Percentiles rank a stretch among this genome's conserved stretches.
Conservation (phyloP, 179 eudicot species). For the Gypsophila paniculata region DNA sequence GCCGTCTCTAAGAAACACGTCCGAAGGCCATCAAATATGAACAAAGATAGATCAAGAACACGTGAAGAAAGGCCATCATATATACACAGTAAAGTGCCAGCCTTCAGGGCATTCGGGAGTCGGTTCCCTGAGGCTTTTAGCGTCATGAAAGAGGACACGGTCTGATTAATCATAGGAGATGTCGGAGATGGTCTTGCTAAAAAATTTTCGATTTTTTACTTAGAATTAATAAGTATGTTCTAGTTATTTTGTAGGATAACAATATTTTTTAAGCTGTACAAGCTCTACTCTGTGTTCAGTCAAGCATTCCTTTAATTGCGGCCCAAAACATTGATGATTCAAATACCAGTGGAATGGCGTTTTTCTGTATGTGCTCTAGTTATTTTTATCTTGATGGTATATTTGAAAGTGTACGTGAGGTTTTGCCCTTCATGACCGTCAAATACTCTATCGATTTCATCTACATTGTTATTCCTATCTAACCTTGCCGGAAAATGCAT, state of each 20-base stretch:
- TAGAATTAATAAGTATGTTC: conserved; percentile 8
- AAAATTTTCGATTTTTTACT: conserved; percentile 9
- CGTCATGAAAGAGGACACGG: conserved; percentile 9
- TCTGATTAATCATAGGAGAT: conserved; percentile 19
- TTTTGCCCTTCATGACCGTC: no score
- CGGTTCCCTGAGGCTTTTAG: neutral
- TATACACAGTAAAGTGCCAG: neutral
- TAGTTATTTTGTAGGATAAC: conserved; percentile 14
- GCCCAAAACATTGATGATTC: neutral
- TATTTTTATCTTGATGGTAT: no score
- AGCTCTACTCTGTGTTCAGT: neutral
- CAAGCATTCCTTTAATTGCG: neutral
- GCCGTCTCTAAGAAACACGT: conserved; percentile 4
- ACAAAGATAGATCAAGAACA: conserved; percentile 20
- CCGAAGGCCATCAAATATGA: neutral
- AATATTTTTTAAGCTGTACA: conserved; percentile 11
- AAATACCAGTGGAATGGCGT: neutral
- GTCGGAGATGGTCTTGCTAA: conserved; percentile 13
- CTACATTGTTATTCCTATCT: no score
- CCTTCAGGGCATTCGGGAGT: neutral
- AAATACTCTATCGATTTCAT: no score
- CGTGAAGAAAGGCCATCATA: conserved; percentile 23
- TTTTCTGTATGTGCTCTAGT: neutral
- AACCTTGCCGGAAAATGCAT: no score
- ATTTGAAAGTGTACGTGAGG: no score